phyloP scores from a whole-genome alignment of 768 basidiomycete genomes.

The Leccinum incarnatum region DNA sequence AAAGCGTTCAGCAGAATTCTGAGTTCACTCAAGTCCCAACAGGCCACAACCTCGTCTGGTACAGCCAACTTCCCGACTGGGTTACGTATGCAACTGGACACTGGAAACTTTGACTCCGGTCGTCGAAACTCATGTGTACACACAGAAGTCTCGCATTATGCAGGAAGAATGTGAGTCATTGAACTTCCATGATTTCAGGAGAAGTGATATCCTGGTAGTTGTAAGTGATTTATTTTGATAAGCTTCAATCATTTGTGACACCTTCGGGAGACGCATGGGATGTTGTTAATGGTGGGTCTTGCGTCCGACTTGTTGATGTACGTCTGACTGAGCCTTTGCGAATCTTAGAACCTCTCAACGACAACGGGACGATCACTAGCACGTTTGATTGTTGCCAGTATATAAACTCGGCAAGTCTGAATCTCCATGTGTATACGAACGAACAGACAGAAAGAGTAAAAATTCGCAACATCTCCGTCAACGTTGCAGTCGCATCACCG shows the following conservation, averaged over 20 bases:
- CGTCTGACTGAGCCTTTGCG: not conserved
- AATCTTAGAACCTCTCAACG: constrained; percentile 36
- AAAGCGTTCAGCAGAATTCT: not conserved
- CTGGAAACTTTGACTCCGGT: constrained; percentile 13
- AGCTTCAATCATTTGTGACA: not conserved
- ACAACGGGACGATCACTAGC: constrained; percentile 48
- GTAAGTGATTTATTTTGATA: constrained; percentile 7
- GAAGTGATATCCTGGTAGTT: constrained; percentile 1
- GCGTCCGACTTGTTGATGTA: not conserved
- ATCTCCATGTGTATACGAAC: not conserved
- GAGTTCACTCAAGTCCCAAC: not conserved
- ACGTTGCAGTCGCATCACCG: not conserved
- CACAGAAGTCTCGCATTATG: constrained; percentile 16
- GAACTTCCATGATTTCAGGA: not conserved
- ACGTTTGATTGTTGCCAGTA: no score
- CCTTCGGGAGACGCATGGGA: constrained; percentile 18
- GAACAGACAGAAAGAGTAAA: no score
- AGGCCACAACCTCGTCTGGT: constrained; percentile 23
- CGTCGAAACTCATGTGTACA: constrained; percentile 15
- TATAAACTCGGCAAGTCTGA: not conserved
- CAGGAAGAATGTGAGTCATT: constrained; percentile 10
- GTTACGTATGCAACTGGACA: constrained; percentile 15
- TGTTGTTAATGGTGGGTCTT: constrained; percentile 17
- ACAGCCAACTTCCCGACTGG: constrained; percentile 16
- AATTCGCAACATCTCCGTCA: no score